Evolutionary conservation across 1,139 yeast species (phyloP).

Genomic region (Scheffersomyces illinoinensis): DNA sequence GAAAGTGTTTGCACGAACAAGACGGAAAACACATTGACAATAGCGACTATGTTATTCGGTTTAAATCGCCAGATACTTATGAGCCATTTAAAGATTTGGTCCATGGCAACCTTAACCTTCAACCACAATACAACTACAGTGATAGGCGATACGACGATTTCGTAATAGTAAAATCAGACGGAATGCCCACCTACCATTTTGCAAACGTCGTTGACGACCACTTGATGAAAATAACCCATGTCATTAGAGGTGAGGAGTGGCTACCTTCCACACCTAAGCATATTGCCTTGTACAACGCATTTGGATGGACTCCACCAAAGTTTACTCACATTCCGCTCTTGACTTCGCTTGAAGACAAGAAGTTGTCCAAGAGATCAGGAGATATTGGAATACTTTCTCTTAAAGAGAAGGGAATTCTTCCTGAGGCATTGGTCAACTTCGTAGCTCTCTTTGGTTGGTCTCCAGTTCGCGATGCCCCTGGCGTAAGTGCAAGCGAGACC

Average conservation of each 20-base stretch:
- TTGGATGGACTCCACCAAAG: slow-evolving; percentile 82
- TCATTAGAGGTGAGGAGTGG: slow-evolving; percentile 98
- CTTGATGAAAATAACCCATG: slow-evolving; percentile 89
- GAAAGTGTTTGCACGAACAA: slow-evolving; percentile 57
- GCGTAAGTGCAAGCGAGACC: slow-evolving; percentile 59
- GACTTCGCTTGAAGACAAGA: slow-evolving; percentile 74
- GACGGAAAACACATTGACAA: slow-evolving; percentile 19
- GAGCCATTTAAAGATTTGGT: slow-evolving; percentile 69
- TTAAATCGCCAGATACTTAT: slow-evolving; percentile 69
- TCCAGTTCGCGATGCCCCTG: slow-evolving; percentile 58
- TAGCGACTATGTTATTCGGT: slow-evolving; percentile 50
- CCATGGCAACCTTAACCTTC: slow-evolving; percentile 75
- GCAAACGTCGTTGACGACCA: slow-evolving; percentile 97
- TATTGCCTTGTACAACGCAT: slow-evolving; percentile 78
- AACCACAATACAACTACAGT: slow-evolving; percentile 69
- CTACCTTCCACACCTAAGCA: slow-evolving; percentile 94
- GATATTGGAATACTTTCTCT: slow-evolving; percentile 70
- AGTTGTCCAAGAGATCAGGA: slow-evolving; percentile 82
- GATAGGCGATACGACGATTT: slow-evolving; percentile 89
- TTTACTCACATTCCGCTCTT: slow-evolving; percentile 89
- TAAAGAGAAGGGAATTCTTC: slow-evolving; percentile 64
- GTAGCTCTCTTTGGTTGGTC: slow-evolving; percentile 95
- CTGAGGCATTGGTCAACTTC: slow-evolving; percentile 86
- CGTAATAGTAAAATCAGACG: slow-evolving; percentile 85
- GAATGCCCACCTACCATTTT: slow-evolving; percentile 92